These are phyloP conservation scores for Lipomyces yamadae DNA, from an alignment of 805 yeast species.

Conservation along the genomic window DNA sequence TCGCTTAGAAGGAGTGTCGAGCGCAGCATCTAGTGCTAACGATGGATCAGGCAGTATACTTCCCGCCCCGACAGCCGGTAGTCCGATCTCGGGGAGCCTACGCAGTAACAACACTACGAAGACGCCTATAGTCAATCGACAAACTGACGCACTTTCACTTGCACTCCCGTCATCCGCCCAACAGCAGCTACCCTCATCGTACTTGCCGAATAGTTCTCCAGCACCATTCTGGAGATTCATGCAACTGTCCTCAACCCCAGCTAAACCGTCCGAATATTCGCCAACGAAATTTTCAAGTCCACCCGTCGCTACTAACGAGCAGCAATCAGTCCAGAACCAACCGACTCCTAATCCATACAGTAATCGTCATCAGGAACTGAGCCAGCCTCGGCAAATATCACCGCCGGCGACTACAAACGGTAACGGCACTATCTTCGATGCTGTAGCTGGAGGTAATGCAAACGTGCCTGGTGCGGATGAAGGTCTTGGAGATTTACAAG, in stretches of 20 bases:
- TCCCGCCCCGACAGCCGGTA: conserved; percentile 17
- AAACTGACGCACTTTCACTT: conserved; percentile 39
- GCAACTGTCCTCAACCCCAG: conserved; percentile 60
- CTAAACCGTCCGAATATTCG: conserved; percentile 38
- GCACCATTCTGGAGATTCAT: conserved; percentile 89
- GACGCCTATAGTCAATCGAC: conserved; percentile 36
- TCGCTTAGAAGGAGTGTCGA: background rate
- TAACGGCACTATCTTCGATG: conserved; percentile 23
- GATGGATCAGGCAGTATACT: background rate
- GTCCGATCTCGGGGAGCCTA: conserved; percentile 31
- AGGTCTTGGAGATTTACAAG: conserved; percentile 51
- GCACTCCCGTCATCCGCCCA: conserved; percentile 49
- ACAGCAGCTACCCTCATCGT: conserved; percentile 49
- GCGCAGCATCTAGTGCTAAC: conserved; percentile 1
- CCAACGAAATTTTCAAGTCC: conserved; percentile 44
- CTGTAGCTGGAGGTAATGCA: conserved; percentile 14
- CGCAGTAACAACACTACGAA: conserved; percentile 29
- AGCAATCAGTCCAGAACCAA: conserved; percentile 29
- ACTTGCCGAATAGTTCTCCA: conserved; percentile 70
- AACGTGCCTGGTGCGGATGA: conserved; percentile 26
- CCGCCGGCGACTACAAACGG: conserved; percentile 7
- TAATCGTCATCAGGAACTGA: conserved; percentile 8
- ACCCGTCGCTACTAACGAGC: conserved; percentile 29
- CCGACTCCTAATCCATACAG: conserved; percentile 15
- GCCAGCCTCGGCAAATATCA: background rate